Conservation (phyloP, 768 basidiomycete species). For the Hericium rajendrae region DNA sequence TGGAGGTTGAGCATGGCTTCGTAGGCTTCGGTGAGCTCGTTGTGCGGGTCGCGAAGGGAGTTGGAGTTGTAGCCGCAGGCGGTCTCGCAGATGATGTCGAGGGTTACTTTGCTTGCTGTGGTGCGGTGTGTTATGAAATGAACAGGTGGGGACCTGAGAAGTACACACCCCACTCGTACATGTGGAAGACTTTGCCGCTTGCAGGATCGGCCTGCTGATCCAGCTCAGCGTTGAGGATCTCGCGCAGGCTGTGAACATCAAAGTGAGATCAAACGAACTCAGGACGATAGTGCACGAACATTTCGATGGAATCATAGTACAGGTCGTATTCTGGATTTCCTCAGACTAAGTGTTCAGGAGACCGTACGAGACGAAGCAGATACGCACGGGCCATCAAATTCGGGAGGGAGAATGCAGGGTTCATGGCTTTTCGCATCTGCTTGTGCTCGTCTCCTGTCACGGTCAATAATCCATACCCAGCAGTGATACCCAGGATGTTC, state of each 20-base stretch:
- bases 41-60: constrained; percentile 10
- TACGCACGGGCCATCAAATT: constrained; percentile 12
- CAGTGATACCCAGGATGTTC: constrained; percentile 8
- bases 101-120: constrained; percentile 11
- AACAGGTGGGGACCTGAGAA: not conserved
- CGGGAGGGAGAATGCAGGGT: constrained; percentile 12
- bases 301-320: not conserved
- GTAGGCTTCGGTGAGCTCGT: constrained; percentile 11
- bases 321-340: not conserved
- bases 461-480: constrained; percentile 11
- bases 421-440: constrained; percentile 12
- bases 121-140: too few species aligned
- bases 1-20: constrained; percentile 11
- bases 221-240: not conserved
- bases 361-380: not conserved
- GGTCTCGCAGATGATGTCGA: constrained; percentile 16
- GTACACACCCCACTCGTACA: constrained; percentile 12
- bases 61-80: constrained; percentile 14
- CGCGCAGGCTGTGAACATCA: not conserved
- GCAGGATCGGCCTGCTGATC: not conserved
- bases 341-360: not conserved
- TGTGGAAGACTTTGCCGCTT: constrained; percentile 3
- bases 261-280: not conserved
- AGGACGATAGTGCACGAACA: not conserved
- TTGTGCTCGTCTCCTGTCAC: constrained; percentile 11